These are phyloP conservation scores for Sclerospora graminicola DNA, from an alignment of 352 stramenopile species.

Conservation along the genomic window DNA sequence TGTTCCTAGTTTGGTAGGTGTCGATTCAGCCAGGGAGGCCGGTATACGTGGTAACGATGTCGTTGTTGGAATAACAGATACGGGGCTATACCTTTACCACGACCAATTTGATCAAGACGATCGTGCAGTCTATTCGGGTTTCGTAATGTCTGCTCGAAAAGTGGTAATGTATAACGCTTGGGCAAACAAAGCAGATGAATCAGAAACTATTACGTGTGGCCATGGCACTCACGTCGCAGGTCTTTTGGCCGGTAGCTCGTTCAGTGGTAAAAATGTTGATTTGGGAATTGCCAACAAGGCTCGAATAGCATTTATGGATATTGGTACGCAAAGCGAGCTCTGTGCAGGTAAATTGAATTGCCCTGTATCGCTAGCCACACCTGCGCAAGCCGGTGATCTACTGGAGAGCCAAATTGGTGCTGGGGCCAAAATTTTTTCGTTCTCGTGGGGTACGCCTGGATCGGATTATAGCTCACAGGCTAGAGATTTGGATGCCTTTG, in stretches of 20 bases:
- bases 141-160: conserved; percentile 42
- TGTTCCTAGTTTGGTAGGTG: conserved; percentile 46
- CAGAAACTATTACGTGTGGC: conserved; percentile 56
- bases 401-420: conserved; percentile 60
- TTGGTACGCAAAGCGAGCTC: conserved; percentile 41
- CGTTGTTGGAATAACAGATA: conserved; percentile 75
- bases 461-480: conserved; percentile 73
- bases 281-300: conserved; percentile 65
- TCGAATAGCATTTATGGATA: conserved; percentile 89
- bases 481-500: conserved; percentile 66
- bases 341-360: conserved; percentile 45
- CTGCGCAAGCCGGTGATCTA: conserved; percentile 45
- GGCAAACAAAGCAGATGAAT: conserved; percentile 56
- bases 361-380: conserved; percentile 45
- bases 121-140: conserved; percentile 33
- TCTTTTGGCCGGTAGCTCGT: conserved; percentile 67
- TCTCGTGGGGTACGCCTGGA: conserved; percentile 70
- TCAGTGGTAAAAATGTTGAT: conserved; percentile 36
- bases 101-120: conserved; percentile 72
- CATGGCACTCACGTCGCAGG: conserved; percentile 86
- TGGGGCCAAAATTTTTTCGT: conserved; percentile 73
- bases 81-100: conserved; percentile 70
- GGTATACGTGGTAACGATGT: conserved; percentile 65
- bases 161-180: conserved; percentile 75
- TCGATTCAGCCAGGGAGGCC: conserved; percentile 40